Percentiles rank a stretch among this genome's conserved stretches.
phyloP scores from a whole-genome alignment of 75 land plant genomes.

The Pseudotsuga menziesii region DNA sequence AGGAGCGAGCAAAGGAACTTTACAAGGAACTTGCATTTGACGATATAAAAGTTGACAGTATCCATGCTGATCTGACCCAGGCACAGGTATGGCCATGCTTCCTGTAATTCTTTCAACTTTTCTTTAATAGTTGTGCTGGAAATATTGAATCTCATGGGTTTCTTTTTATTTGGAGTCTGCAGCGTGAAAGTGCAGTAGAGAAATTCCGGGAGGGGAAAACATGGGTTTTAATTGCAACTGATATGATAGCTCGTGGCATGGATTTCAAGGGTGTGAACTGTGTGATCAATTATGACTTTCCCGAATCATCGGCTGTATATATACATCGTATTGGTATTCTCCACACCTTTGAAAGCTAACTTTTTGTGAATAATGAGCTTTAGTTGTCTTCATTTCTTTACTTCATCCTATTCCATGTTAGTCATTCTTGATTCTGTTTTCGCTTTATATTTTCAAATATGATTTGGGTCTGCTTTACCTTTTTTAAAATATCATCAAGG shows the following conservation, averaged over 20 bases:
- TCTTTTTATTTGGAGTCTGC: constrained; percentile 9
- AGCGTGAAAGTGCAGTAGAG: constrained; percentile 90
- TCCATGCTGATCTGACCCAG: constrained; percentile 91
- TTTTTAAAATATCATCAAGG: neutral
- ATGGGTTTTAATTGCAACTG: constrained; percentile 96
- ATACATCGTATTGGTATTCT: constrained; percentile 89
- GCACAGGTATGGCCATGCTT: constrained; percentile 43
- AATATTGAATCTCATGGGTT: neutral
- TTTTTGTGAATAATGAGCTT: neutral
- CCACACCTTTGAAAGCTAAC: neutral
- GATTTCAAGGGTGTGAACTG: constrained; percentile 97
- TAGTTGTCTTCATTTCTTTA: neutral
- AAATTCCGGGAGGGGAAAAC: constrained; percentile 90
- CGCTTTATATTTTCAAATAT: neutral
- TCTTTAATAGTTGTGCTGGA: neutral
- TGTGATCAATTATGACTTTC: constrained; percentile 78
- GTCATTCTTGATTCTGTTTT: neutral
- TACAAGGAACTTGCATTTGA: constrained; percentile 69
- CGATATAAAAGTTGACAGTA: constrained; percentile 66
- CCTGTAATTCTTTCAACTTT: neutral
- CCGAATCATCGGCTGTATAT: constrained; percentile 62
- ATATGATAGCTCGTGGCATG: constrained; percentile 92
- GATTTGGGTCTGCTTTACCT: neutral
- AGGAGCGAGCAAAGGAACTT: constrained; percentile 90
- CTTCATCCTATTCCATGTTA: neutral